Conservation (phyloP, 208 protist genomes). For the Acanthamoeba healyi region DNA sequence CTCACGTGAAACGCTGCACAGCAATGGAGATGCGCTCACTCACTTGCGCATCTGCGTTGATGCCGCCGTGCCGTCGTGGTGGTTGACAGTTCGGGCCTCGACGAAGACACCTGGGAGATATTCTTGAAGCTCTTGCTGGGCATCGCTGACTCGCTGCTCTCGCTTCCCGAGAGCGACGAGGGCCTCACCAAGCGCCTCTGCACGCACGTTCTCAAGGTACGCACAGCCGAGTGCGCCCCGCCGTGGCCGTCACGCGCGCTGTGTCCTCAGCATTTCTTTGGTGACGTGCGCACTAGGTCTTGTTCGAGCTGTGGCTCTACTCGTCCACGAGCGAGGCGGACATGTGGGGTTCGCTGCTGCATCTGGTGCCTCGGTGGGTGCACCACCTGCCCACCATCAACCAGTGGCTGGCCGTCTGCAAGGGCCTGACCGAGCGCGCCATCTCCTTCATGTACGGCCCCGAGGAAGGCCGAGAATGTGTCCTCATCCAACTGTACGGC, state of each 20-base stretch:
- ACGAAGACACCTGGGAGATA: conserved; percentile 74
- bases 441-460: conserved; percentile 73
- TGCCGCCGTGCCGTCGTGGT: too few species aligned
- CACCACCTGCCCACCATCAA: conserved; percentile 73
- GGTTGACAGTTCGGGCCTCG: background rate
- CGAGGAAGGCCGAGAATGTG: conserved; percentile 27
- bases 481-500: background rate
- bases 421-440: conserved; percentile 70
- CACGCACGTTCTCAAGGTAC: conserved; percentile 45
- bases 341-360: conserved; percentile 74
- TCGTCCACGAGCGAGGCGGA: conserved; percentile 58
- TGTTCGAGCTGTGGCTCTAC: conserved; percentile 81
- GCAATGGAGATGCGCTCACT: too few species aligned
- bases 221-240: too few species aligned
- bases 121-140: conserved; percentile 77
- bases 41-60: too few species aligned
- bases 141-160: conserved; percentile 73
- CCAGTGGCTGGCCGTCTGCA: conserved; percentile 74
- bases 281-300: too few species aligned
- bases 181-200: conserved; percentile 74
- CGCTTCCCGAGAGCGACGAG: background rate
- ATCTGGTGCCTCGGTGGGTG: conserved; percentile 56
- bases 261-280: too few species aligned
- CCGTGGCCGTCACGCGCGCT: too few species aligned
- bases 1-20: too few species aligned